phyloP scores from a whole-genome alignment of 192 early-diverging fungal species.

The Coemansia umbellata region DNA sequence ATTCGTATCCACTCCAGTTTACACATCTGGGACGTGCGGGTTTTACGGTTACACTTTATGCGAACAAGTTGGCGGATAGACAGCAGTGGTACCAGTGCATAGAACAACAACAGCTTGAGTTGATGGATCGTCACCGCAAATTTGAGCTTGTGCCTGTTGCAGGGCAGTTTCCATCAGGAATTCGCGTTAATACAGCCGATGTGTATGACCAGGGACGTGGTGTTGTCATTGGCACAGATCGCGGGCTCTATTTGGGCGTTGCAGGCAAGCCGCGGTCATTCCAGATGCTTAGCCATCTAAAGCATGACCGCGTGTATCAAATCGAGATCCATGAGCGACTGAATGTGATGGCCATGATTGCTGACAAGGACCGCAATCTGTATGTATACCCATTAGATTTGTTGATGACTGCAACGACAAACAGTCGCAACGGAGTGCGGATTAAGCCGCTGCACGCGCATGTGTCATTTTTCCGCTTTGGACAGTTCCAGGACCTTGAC shows the following conservation, averaged over 20 bases:
- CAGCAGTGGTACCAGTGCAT: slow-evolving; percentile 85
- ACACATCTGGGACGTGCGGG: slow-evolving; percentile 71
- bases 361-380: slow-evolving; percentile 64
- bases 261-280: slow-evolving; percentile 52
- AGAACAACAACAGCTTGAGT: slow-evolving; percentile 48
- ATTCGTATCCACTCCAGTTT: slow-evolving; percentile 70
- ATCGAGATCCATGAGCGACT: slow-evolving; percentile 82
- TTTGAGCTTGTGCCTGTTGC: slow-evolving; percentile 52
- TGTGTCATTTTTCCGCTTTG: slow-evolving; percentile 72
- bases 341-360: slow-evolving; percentile 74
- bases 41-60: slow-evolving; percentile 68
- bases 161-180: slow-evolving; percentile 44
- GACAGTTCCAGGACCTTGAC: slow-evolving; percentile 55
- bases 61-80: slow-evolving; percentile 66
- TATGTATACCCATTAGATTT: slow-evolving; percentile 56
- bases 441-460: slow-evolving; percentile 57
- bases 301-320: slow-evolving; percentile 76
- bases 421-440: slow-evolving; percentile 14
- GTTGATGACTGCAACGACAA: slow-evolving; percentile 42
- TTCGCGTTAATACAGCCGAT: slow-evolving; percentile 48
- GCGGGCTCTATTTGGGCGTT: slow-evolving; percentile 77
- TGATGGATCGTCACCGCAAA: slow-evolving; percentile 47
- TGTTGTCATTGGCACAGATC: slow-evolving; percentile 80
- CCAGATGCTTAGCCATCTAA: slow-evolving; percentile 55
- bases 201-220: slow-evolving; percentile 58